Evolutionary conservation across 805 yeast genomes (phyloP).

Genomic region (Yamadazyma phyllophila): DNA sequence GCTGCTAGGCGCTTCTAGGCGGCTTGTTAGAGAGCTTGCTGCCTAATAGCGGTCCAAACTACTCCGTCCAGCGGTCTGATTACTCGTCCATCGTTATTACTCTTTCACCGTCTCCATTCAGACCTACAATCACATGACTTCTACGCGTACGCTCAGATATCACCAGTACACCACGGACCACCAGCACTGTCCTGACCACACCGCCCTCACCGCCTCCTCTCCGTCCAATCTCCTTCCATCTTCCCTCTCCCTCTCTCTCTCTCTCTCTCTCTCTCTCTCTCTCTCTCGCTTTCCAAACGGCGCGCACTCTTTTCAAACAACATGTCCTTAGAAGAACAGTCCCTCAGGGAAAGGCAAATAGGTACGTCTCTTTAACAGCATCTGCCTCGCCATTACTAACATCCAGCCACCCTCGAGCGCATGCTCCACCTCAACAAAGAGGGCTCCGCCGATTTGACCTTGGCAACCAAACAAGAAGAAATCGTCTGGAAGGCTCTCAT

Average conservation of each 20-base stretch:
- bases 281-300: background rate
- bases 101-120: no score
- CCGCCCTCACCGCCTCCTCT: no score
- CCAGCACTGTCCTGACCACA: no score
- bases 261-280: background rate
- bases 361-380: constrained; percentile 3
- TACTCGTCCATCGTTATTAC: no score
- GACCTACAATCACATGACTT: no score
- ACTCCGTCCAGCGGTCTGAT: no score
- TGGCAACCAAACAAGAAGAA: constrained; percentile 59
- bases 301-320: background rate
- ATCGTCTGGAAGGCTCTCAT: constrained; percentile 89
- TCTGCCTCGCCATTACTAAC: background rate
- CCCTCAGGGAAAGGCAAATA: constrained; percentile 13
- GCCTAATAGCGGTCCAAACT: no score
- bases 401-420: constrained; percentile 51
- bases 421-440: constrained; percentile 82
- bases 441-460: constrained; percentile 51
- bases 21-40: no score
- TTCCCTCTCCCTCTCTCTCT: background rate
- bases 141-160: no score
- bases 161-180: no score
- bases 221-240: no score
- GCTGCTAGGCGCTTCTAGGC: no score
- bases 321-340: constrained; percentile 5